Base-by-base conservation (phyloP, 208 protist species). In the Endotrypanum monterogeii region DNA sequence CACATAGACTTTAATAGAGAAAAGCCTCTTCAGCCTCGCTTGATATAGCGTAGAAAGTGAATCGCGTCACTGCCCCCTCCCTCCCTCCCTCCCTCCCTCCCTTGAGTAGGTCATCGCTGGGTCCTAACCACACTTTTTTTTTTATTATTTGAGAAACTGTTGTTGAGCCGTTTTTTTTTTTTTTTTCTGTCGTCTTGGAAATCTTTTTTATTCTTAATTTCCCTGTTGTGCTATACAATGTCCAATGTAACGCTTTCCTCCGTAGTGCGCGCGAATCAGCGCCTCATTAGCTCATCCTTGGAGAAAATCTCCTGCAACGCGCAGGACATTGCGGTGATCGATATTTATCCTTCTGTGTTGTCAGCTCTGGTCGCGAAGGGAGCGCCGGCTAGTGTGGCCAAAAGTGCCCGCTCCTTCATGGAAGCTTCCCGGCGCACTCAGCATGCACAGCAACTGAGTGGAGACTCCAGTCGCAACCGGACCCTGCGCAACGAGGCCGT, bases 241-340 rank as follows among this genome's bases (percentile, higher is more conserved):
- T 51, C 76, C 51, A 55, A 39, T 39, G 41, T 74, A 2, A 79
- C 75, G 0, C 85, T 96, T 9, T 91, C 88, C 9, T 63, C 74
- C 3, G 79, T 74, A 51, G 71, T 93, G 32, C 87, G 83, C 46
- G 73, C 74, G 7, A 73, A 79, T 58, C 88, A 88, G 23, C 77
- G 79, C 25, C 70, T 68, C 14, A 85, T 96, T 63, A 83, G 90
- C 62, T 83, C 87, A 12, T 85, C 88, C 14, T 80, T 93, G n/a
- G 78, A 93, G 58, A 82, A 85, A 48, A 79, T 96, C 28, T 90
- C 83, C 23, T 92, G 87, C 75, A 87, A 83, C n/a, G 86, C 83
- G 14, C 58, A 84, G 63, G 78, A 80, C 11, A 87, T 96, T 30
- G 80, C 73, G 12, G 86, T 92, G n/a, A 68, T 96, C 2, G 92